Base-by-base conservation (phyloP, 495 filamentous ascomycete genomes). In the Apodospora peruviana region DNA sequence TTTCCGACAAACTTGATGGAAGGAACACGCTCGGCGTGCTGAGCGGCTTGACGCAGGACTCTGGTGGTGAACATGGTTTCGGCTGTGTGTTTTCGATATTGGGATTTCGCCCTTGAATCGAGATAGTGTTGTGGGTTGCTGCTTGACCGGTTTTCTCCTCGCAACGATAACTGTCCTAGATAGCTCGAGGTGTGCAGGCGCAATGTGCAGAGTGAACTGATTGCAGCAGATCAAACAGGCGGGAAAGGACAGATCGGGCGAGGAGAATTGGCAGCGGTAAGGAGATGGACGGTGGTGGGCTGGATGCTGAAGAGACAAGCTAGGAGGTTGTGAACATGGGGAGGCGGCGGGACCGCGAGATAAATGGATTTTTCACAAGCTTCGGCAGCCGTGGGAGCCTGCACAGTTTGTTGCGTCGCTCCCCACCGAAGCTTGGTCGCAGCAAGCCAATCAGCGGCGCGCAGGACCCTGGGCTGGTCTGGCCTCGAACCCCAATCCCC, bases 1-100 rank as follows among this genome's bases (percentile, higher is more conserved):
- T 90, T 93, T 63, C 93, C 93, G 39, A 97, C 55, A 74, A 98
- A 98, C 53, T 84, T 83, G 62, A 98, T 98, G 68, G 95, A 71
- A 44, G 89, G 89, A 35, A 79, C 85, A 52, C 88, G 84, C 65
- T 79, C 76, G 50, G 70, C 74, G 57, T 77, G 68, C 46, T 73
- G 71, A 56, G 81, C 78, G 57, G 81, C 82, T 64, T 81, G 80
- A 59, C 83, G 79, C 49, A 91, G 76, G 56, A 71, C 77, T 59
- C 73, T 71, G 50, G 88, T 86, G 50, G 80, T 72, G 60, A 76
- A 82, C 84, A 91, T 79, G 49, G 54, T 72, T 35, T 45, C 21
- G 27, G 29, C n/a, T 9, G 22, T 44, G 32, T 23, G 41, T 11
- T 44, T 38, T 45, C 5, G 40, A 17, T 18, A 45, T 42, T 29